These are phyloP conservation scores for Backusella morwellensis DNA, from an alignment of 192 early-diverging fungal species.

Conservation along the genomic window DNA sequence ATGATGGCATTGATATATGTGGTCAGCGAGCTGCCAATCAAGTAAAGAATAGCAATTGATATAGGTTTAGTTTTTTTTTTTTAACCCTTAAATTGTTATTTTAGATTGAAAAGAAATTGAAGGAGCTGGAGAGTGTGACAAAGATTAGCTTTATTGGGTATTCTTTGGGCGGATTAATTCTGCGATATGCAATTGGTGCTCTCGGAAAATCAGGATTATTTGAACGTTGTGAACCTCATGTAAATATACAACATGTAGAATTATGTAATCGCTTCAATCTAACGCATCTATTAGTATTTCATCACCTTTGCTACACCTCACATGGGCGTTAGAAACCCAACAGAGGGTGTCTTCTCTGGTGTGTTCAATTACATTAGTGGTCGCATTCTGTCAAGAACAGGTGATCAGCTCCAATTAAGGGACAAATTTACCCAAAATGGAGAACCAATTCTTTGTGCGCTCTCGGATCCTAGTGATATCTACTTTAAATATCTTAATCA, in stretches of 20 bases:
- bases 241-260: slow-evolving; percentile 12
- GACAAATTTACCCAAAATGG: slow-evolving; percentile 34
- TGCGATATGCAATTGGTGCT: slow-evolving; percentile 48
- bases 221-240: slow-evolving; percentile 40
- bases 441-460: slow-evolving; percentile 36
- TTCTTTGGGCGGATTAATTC: slow-evolving; percentile 56
- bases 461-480: slow-evolving; percentile 36
- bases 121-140: slow-evolving; percentile 23
- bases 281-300: slow-evolving; percentile 34
- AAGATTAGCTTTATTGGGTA: slow-evolving; percentile 50
- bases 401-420: slow-evolving; percentile 48
- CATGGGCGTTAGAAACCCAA: slow-evolving; percentile 43
- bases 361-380: slow-evolving; percentile 42
- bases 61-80: neutral
- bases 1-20: slow-evolving; percentile 59
- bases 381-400: slow-evolving; percentile 45
- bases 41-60: slow-evolving; percentile 33
- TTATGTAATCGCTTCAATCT: too few relatives aligned
- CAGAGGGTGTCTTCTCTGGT: slow-evolving; percentile 16
- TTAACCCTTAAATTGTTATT: neutral
- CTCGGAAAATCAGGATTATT: slow-evolving; percentile 51
- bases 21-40: slow-evolving; percentile 45
- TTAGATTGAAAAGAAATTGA: slow-evolving; percentile 36
- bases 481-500: slow-evolving; percentile 36
- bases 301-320: slow-evolving; percentile 61